Evolutionary conservation across 129 eudicot genomes (phyloP).

Genomic region (Rutidosis leptorrhynchoides): DNA sequence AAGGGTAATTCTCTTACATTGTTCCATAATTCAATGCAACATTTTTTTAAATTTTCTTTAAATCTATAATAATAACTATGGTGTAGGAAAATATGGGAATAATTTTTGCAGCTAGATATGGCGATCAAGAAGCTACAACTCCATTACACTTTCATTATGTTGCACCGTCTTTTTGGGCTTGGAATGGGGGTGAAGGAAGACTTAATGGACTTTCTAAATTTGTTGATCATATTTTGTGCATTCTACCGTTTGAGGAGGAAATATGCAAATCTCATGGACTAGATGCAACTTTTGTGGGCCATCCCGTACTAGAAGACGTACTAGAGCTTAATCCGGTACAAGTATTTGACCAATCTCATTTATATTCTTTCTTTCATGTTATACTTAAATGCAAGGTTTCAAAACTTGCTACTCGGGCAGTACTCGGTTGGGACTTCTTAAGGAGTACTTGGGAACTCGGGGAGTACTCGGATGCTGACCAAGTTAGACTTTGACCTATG

Average conservation of each 20-base stretch:
- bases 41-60: slow-evolving; percentile 18
- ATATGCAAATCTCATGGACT: slow-evolving; percentile 62
- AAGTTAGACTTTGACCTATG: too few relatives aligned
- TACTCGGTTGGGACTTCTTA: too few relatives aligned
- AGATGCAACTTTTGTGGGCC: slow-evolving; percentile 89
- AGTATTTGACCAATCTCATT: neutral
- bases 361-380: slow-evolving; percentile 6
- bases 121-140: slow-evolving; percentile 36
- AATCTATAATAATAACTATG: slow-evolving; percentile 34
- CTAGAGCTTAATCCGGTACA: slow-evolving; percentile 53
- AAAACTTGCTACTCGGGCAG: too few relatives aligned
- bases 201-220: slow-evolving; percentile 63
- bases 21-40: neutral
- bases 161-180: slow-evolving; percentile 98
- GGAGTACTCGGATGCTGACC: too few relatives aligned
- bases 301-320: slow-evolving; percentile 81
- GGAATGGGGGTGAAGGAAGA: slow-evolving; percentile 97
- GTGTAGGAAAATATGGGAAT: slow-evolving; percentile 53
- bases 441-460: too few relatives aligned
- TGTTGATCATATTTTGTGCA: slow-evolving; percentile 84
- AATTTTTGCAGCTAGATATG: slow-evolving; percentile 77
- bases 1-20: slow-evolving; percentile 46
- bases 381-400: too few relatives aligned
- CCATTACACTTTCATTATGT: slow-evolving; percentile 90
- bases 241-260: slow-evolving; percentile 86